phyloP scores from a whole-genome alignment of 2,329 filamentous ascomycete genomes.

The Tolypocladium tropicale region DNA sequence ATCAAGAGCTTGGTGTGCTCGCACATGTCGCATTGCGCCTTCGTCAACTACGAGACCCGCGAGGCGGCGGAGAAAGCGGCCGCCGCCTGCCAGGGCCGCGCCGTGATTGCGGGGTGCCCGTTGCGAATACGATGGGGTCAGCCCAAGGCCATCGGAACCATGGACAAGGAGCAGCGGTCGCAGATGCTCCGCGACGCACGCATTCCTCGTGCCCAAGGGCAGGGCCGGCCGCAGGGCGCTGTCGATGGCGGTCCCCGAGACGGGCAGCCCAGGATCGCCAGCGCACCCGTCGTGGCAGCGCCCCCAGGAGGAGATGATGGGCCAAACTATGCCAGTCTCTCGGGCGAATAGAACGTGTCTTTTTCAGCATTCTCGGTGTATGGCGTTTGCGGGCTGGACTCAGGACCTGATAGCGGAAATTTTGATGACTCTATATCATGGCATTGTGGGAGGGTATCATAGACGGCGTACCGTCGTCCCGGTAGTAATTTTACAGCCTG shows the following conservation, averaged over 20 bases:
- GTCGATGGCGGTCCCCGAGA: constrained; percentile 28
- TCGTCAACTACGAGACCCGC: constrained; percentile 84
- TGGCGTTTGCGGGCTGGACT: constrained; percentile 14
- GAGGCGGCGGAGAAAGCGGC: constrained; percentile 81
- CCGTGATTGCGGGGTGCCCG: constrained; percentile 84
- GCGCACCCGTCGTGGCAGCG: constrained; percentile 46
- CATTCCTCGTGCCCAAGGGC: constrained; percentile 21
- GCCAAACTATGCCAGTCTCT: constrained; percentile 69
- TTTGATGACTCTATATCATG: background rate
- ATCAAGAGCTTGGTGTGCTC: constrained; percentile 91
- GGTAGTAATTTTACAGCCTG: constrained; percentile 8
- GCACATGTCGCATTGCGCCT: constrained; percentile 94
- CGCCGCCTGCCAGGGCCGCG: constrained; percentile 73
- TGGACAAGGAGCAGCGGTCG: constrained; percentile 77
- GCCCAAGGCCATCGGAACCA: constrained; percentile 81
- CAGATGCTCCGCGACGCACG: constrained; percentile 68
- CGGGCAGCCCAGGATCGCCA: constrained; percentile 10
- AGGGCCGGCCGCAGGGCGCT: constrained; percentile 12
- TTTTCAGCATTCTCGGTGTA: constrained; percentile 14
- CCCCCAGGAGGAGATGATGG: constrained; percentile 72
- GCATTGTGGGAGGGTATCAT: constrained; percentile 10
- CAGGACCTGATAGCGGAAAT: background rate
- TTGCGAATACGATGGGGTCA: constrained; percentile 86
- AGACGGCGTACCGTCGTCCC: constrained; percentile 3
- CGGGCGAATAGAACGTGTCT: constrained; percentile 53